phyloP scores from a whole-genome alignment of 2,329 filamentous ascomycete species.

The Calonectria naviculata region DNA sequence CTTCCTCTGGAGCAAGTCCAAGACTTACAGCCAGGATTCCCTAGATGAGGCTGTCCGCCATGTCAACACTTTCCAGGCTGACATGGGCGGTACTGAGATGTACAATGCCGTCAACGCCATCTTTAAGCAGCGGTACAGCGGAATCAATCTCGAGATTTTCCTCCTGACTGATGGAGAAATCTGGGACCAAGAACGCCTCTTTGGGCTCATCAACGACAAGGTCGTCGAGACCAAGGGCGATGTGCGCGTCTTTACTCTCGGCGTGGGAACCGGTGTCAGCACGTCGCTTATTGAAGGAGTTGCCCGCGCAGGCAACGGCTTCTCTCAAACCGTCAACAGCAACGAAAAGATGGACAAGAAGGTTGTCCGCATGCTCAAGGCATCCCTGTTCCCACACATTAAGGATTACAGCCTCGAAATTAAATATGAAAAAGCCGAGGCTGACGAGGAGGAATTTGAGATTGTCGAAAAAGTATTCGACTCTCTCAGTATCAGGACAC shows the following conservation, averaged over 20 bases:
- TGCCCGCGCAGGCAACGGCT: slow-evolving; percentile 65
- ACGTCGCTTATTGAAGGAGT: slow-evolving; percentile 66
- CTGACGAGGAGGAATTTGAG: slow-evolving; percentile 66
- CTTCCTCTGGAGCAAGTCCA: slow-evolving; percentile 62
- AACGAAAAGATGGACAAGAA: slow-evolving; percentile 76
- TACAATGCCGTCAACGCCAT: slow-evolving; percentile 55
- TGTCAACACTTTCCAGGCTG: slow-evolving; percentile 53
- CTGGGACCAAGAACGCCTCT: slow-evolving; percentile 57
- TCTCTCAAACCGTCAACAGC: slow-evolving; percentile 70
- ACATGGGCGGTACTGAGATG: slow-evolving; percentile 67
- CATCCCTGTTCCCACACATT: slow-evolving; percentile 73
- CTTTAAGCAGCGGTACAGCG: slow-evolving; percentile 54
- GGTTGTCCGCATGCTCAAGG: slow-evolving; percentile 80
- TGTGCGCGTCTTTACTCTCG: slow-evolving; percentile 65
- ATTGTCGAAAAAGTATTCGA: slow-evolving; percentile 69
- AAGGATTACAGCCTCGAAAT: slow-evolving; percentile 73
- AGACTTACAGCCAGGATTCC: slow-evolving; percentile 56
- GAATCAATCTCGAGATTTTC: slow-evolving; percentile 64
- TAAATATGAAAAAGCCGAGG: slow-evolving; percentile 57
- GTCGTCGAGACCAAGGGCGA: slow-evolving; percentile 53
- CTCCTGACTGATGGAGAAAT: slow-evolving; percentile 68
- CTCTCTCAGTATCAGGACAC: slow-evolving; percentile 52
- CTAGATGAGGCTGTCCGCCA: slow-evolving; percentile 56
- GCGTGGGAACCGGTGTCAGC: slow-evolving; percentile 63
- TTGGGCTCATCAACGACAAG: slow-evolving; percentile 56